Evolutionary conservation across 225 moss, liverwort and hornwort genomes (phyloP), one percentile per base, ranked within the genome.

Genomic region (Sphagnum contortum): DNA sequence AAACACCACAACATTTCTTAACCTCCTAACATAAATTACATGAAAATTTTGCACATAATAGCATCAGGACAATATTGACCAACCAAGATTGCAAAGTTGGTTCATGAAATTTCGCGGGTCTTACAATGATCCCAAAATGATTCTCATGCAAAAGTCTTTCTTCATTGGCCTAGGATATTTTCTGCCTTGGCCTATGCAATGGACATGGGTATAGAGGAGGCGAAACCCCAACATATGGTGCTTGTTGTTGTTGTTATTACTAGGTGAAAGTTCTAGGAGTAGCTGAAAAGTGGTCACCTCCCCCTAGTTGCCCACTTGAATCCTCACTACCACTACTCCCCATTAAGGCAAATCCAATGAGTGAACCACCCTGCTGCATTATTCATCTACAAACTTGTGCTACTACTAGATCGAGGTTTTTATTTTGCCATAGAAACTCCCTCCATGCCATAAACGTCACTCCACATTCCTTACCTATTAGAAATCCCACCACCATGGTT

Each of bases 281-380:
- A 45, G 85, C 79, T 47, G 85, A 86, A 55, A 86, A 89, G 68
- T 82, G 76, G 8, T 75, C 82, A 68, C 74, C 72, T 54, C 68
- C 74, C 57, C 47, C 61, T 56, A 74, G 78, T 65, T 81, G 91
- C 3, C 84, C 76, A 6, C 90, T 88, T n/a, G 96, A 96, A 64
- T 92, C 96, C 64, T 96, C 96, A 69, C 96, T 96, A 5, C 90
- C 92, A 57, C 90, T 92, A 71, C 92, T 92, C 44, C 96, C 96
- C 7, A 92, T 78, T 3, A 92, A 96, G 9, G 92, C 75, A 2
- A 90, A 96, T 68, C 96, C 74, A 7, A 83, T 81, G 9, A 92
- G 81, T 0, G 88, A n/a, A n/a, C n/a, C n/a, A 81, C 9, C 73
- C 57, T 50, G n/a, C n/a, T n/a, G 48, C 9, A n/a, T n/a, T n/a